A percentile compares a stretch with the other conserved stretches of the same genome.
phyloP scores from a whole-genome alignment of 225 moss, liverwort and hornwort species.

The Pseudisothecium myosuroides region DNA sequence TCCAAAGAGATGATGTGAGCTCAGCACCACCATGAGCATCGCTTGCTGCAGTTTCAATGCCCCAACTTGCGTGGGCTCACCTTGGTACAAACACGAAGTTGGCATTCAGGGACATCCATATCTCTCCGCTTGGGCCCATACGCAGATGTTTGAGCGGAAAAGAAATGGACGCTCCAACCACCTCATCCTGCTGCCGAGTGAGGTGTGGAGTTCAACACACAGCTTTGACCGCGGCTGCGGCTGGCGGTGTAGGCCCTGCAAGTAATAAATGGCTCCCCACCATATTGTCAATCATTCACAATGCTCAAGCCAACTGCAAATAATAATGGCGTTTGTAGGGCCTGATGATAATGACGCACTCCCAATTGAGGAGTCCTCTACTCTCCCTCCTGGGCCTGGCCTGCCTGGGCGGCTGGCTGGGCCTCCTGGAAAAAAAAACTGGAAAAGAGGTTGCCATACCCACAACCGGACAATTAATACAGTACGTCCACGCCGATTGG shows the following conservation, averaged over 20 bases:
- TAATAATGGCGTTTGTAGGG: not conserved
- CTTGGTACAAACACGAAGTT: conserved; percentile 13
- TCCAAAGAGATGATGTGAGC: not conserved
- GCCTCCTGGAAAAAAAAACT: not conserved
- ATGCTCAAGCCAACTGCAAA: not conserved
- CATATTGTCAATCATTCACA: conserved; percentile 14
- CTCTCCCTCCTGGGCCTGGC: not conserved
- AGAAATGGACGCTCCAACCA: conserved; percentile 3
- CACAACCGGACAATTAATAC: not conserved
- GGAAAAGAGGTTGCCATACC: no score
- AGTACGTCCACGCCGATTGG: not conserved
- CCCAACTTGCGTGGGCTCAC: not conserved
- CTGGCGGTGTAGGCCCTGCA: not conserved
- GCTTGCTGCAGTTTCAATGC: not conserved
- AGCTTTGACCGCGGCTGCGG: not conserved
- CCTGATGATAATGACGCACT: not conserved
- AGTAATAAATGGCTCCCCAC: not conserved
- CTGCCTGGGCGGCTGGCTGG: not conserved
- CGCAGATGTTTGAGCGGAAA: not conserved
- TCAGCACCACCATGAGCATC: not conserved
- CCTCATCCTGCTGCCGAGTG: not conserved
- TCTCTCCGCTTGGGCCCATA: not conserved
- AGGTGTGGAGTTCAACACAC: not conserved
- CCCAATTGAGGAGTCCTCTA: not conserved
- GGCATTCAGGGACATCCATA: conserved; percentile 2